These are phyloP conservation scores for Graphiopsis chlorocephala DNA, from an alignment of 2,329 filamentous ascomycete genomes.

Conservation along the genomic window DNA sequence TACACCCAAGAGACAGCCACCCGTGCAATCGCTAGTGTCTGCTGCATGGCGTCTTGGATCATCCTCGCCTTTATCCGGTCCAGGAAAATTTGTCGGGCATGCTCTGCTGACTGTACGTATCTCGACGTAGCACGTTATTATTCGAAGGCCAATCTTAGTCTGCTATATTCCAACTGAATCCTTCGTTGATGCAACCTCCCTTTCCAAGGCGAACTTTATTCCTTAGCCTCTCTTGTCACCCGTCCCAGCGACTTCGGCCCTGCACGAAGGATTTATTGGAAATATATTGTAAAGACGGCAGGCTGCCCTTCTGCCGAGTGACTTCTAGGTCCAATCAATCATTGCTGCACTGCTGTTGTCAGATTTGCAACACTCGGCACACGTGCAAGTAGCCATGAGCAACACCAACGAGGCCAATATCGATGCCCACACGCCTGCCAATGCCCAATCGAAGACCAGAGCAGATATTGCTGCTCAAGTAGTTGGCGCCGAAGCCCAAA, in stretches of 20 bases:
- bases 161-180: neutral
- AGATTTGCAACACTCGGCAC: neutral
- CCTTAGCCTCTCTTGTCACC: slow-evolving; percentile 14
- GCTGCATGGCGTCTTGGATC: slow-evolving; percentile 4
- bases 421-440: neutral
- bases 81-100: neutral
- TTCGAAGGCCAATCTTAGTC: neutral
- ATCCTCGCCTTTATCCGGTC: neutral
- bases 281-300: neutral
- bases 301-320: neutral
- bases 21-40: neutral
- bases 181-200: neutral
- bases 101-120: slow-evolving; percentile 7
- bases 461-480: slow-evolving; percentile 11
- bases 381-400: neutral
- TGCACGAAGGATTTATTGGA: neutral
- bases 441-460: neutral
- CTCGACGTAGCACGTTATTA: neutral
- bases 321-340: neutral
- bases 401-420: neutral
- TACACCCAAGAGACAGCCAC: neutral
- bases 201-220: slow-evolving; percentile 8
- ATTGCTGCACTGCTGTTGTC: neutral
- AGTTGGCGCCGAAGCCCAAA: slow-evolving; percentile 11
- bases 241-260: slow-evolving; percentile 12